Conservation (phyloP, 2,329 filamentous ascomycete species). For the Exutisphaerella laricina region DNA sequence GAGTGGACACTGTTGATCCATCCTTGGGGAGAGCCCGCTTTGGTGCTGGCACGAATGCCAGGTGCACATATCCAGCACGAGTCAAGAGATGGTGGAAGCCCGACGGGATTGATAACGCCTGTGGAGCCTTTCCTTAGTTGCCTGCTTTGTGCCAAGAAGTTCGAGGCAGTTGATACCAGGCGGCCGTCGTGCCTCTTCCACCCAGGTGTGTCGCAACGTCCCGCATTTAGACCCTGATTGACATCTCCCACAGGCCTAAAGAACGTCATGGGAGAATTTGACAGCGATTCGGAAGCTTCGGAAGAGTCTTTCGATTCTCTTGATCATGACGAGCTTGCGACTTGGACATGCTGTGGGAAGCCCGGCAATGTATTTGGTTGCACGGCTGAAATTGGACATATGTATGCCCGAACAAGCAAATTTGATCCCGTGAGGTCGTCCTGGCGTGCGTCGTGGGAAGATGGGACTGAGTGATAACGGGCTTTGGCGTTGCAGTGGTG, state of each 20-base stretch:
- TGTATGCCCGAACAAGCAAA: neutral
- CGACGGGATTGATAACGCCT: neutral
- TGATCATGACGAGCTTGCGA: neutral
- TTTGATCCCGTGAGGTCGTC: neutral
- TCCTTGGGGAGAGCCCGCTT: neutral
- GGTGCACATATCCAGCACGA: neutral
- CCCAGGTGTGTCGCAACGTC: neutral
- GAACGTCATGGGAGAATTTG: neutral
- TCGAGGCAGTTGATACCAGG: too few relatives aligned
- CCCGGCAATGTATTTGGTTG: neutral
- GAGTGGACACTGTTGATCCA: too few relatives aligned
- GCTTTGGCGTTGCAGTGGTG: too few relatives aligned
- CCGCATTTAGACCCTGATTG: too few relatives aligned
- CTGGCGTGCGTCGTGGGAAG: neutral
- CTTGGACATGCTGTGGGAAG: neutral
- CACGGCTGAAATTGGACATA: neutral
- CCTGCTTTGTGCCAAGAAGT: too few relatives aligned
- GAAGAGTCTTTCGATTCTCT: neutral
- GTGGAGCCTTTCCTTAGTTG: neutral
- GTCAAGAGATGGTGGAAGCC: neutral
- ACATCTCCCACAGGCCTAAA: neutral
- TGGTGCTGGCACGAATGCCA: neutral
- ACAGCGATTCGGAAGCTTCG: neutral
- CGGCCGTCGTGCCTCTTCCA: conserved; percentile 1
- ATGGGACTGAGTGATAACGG: too few relatives aligned